Base-by-base conservation (phyloP, 257 asterid species). In the Ligustrum vulgare region DNA sequence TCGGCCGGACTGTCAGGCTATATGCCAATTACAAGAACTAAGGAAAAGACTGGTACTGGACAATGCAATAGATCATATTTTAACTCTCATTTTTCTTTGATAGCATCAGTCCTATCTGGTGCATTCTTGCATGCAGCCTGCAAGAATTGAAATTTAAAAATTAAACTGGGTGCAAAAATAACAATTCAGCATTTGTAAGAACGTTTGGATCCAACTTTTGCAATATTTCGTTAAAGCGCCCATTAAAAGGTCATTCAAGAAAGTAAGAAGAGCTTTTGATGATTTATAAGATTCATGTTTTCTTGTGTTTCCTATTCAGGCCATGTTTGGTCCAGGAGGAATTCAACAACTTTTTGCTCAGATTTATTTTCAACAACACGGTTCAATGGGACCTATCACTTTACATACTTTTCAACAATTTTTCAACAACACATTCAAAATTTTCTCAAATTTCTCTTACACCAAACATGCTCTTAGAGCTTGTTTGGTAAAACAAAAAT, bases 111-210 rank as follows among this genome's bases (percentile, higher is more conserved):
- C 83, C 92, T 93, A 9, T 93, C 96, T 0, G 99, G 95, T 56
- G 86, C 96, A 65, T 89, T 93, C 89, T 88, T 95, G 91, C 98
- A 90, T n/a, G 99, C 99, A 51, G 99, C 99, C 99, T 95, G 91
- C 78, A 82, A 77, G 67, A 74, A 37, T 3, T 74, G 65, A 47
- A 10, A 13, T 8, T 34, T 28, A 6, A 15, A 18, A 73, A 73
- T 58, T 31, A 65, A 25, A 36, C 47, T 15, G 18, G 51, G 18
- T 35, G 15, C 28, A 80, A 18, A 69, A 51, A 32, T 47, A 25
- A 28, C 31, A 28, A 28, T 28, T 28, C 31, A 28, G 31, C 0
- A 28, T 28, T 28, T 28, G 31, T 28, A 28, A 28, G 31, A 28
- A 28, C 31, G 31, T 28, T 1, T 28, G 31, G 12, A 58, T 54